phyloP scores from a whole-genome alignment of 2,329 filamentous ascomycete genomes.

The Stenocarpella maydis region DNA sequence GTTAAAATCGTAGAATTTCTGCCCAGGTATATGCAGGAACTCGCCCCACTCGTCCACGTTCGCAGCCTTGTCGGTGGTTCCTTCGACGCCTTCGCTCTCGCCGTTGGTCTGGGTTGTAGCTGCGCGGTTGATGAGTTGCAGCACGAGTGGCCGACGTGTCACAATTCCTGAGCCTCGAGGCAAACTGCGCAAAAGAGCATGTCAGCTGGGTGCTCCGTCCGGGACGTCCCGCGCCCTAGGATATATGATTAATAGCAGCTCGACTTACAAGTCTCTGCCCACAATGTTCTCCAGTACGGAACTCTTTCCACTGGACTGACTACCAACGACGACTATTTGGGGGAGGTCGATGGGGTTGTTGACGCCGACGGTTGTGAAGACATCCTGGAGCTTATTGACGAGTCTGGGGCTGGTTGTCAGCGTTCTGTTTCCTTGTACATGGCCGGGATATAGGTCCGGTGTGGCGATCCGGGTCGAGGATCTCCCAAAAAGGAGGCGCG shows the following conservation, averaged over 20 bases:
- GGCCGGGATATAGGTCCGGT: not conserved
- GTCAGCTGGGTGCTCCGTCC: not conserved
- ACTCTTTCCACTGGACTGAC: conserved; percentile 99
- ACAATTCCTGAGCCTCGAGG: conserved; percentile 98
- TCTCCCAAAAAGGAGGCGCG: conserved; percentile 2
- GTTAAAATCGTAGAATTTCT: conserved; percentile 92
- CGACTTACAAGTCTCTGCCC: conserved; percentile 92
- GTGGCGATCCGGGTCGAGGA: not conserved
- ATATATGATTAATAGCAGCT: conserved; percentile 30
- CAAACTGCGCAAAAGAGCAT: conserved; percentile 67
- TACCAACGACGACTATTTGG: conserved; percentile 97
- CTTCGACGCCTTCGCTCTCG: conserved; percentile 69
- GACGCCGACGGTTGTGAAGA: conserved; percentile 97
- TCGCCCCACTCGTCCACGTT: conserved; percentile 94
- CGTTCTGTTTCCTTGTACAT: not conserved
- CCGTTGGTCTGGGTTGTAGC: conserved; percentile 74
- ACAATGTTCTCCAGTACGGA: conserved; percentile 99
- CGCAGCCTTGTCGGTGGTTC: conserved; percentile 81
- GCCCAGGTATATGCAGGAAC: conserved; percentile 92
- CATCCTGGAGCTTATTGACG: conserved; percentile 99
- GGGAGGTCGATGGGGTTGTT: conserved; percentile 99
- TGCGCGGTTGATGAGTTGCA: conserved; percentile 95
- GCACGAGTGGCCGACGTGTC: conserved; percentile 91
- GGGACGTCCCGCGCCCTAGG: conserved; percentile 21
- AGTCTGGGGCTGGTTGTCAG: conserved; percentile 61